Percentiles rank a stretch among this genome's conserved stretches.
phyloP scores from a whole-genome alignment of 768 basidiomycete species.

The Kwoniella sp. region DNA sequence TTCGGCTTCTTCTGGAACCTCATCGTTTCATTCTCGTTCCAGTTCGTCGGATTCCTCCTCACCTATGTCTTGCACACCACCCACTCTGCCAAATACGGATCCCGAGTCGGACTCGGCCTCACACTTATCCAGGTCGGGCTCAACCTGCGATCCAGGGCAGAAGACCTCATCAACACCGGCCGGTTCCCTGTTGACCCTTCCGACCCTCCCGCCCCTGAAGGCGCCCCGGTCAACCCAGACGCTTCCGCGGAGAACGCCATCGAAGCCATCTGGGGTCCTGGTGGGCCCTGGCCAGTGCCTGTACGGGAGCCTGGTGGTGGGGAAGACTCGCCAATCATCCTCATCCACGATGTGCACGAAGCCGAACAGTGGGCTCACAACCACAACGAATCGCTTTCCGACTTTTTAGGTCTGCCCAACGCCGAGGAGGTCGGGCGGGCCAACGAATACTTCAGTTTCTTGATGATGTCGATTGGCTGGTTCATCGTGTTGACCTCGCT shows the following conservation, averaged over 20 bases:
- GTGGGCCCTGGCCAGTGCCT: slow-evolving; percentile 33
- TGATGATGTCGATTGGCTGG: slow-evolving; percentile 88
- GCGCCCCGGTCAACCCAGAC: slow-evolving; percentile 23
- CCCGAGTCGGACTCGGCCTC: slow-evolving; percentile 88
- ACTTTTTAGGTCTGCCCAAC: slow-evolving; percentile 35
- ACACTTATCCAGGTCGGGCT: slow-evolving; percentile 92
- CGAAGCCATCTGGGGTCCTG: slow-evolving; percentile 33
- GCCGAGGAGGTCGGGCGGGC: slow-evolving; percentile 53
- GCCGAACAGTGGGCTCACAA: slow-evolving; percentile 30
- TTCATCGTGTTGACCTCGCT: slow-evolving; percentile 80
- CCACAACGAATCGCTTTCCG: slow-evolving; percentile 45
- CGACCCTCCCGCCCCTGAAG: slow-evolving; percentile 23
- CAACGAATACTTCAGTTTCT: slow-evolving; percentile 83
- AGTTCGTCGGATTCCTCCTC: slow-evolving; percentile 74
- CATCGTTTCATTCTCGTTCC: slow-evolving; percentile 93
- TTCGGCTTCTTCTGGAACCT: slow-evolving; percentile 50
- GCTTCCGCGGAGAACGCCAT: slow-evolving; percentile 38
- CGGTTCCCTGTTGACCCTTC: slow-evolving; percentile 38
- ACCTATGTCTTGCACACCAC: slow-evolving; percentile 80
- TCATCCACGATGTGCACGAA: slow-evolving; percentile 36
- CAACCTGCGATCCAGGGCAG: slow-evolving; percentile 60
- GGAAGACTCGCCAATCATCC: slow-evolving; percentile 23
- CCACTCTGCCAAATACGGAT: slow-evolving; percentile 89
- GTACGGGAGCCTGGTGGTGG: slow-evolving; percentile 19
- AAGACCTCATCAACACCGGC: slow-evolving; percentile 43